Evolutionary conservation across 1,284 basidiomycete genomes (phyloP).

Genomic region (Rhodotorula sp.): DNA sequence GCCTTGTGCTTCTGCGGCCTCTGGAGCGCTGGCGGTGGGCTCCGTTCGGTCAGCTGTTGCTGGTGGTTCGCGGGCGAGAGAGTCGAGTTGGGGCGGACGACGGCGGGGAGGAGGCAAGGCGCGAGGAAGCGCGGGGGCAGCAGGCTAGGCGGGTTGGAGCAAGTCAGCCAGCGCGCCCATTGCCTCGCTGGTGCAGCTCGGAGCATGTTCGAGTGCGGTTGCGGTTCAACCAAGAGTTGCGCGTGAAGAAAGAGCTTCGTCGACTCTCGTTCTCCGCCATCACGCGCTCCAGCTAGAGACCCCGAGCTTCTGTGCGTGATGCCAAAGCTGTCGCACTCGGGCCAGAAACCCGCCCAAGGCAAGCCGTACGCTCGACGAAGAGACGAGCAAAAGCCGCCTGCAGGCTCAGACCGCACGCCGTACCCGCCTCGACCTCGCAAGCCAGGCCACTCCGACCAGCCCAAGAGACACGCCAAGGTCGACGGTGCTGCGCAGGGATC

Average conservation of each 20-base stretch:
- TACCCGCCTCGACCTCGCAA: no score
- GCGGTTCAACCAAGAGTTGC: background rate
- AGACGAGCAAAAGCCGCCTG: no score
- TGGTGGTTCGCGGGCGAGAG: background rate
- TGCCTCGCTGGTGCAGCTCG: background rate
- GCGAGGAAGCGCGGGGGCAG: background rate
- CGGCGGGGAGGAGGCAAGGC: background rate
- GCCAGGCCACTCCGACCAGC: no score
- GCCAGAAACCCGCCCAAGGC: no score
- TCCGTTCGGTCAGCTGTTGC: background rate
- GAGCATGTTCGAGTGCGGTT: background rate
- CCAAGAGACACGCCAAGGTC: no score
- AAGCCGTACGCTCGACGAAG: no score
- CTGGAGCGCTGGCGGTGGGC: conserved; percentile 8
- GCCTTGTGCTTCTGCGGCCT: conserved; percentile 37
- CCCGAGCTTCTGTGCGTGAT: no score
- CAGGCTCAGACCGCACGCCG: no score
- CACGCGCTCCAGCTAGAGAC: no score
- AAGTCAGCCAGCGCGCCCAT: background rate
- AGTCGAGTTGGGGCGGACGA: background rate
- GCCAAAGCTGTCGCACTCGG: no score
- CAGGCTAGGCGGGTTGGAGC: background rate
- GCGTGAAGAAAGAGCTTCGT: no score
- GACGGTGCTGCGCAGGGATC: background rate
- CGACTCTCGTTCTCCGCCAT: no score